A percentile compares a stretch with the other conserved stretches of the same genome.
These are phyloP conservation scores for Elongisporangium undulatum DNA, from an alignment of 352 stramenopile species.

Conservation along the genomic window DNA sequence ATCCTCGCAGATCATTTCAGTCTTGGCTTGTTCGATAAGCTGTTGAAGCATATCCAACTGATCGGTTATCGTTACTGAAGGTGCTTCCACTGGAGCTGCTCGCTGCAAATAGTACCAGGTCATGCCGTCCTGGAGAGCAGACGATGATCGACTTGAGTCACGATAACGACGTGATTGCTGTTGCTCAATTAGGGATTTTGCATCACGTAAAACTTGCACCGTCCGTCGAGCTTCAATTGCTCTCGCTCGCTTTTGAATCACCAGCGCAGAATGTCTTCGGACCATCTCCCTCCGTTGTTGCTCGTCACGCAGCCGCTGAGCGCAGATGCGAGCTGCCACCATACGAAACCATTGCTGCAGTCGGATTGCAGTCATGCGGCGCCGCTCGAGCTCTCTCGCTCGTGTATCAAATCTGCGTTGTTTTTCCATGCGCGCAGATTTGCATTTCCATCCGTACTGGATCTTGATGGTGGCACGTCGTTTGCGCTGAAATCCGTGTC, in stretches of 20 bases:
- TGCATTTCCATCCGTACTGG: constrained; percentile 37
- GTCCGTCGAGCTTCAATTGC: constrained; percentile 36
- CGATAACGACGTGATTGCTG: constrained; percentile 43
- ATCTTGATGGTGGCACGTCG: constrained; percentile 28
- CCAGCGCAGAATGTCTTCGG: constrained; percentile 30
- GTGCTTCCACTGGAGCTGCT: constrained; percentile 16
- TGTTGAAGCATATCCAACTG: constrained; percentile 14
- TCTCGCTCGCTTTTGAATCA: constrained; percentile 54
- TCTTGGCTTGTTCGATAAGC: constrained; percentile 24
- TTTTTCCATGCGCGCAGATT: constrained; percentile 21
- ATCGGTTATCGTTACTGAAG: constrained; percentile 30
- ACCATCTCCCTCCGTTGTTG: constrained; percentile 19
- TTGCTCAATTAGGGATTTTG: constrained; percentile 30
- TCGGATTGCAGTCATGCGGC: constrained; percentile 11
- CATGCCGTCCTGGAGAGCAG: constrained; percentile 46
- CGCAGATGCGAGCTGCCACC: constrained; percentile 15
- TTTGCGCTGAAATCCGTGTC: constrained; percentile 11
- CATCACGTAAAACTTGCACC: constrained; percentile 30
- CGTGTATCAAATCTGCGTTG: constrained; percentile 7
- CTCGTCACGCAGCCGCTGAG: constrained; percentile 19
- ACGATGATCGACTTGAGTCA: constrained; percentile 19
- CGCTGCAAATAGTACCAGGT: constrained; percentile 25
- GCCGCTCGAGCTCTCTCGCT: constrained; percentile 6
- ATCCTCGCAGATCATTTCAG: constrained; percentile 38
- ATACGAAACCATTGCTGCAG: constrained; percentile 35